Base-by-base conservation (phyloP, 2,329 filamentous ascomycete species). In the Phyllosticta capitalensis region DNA sequence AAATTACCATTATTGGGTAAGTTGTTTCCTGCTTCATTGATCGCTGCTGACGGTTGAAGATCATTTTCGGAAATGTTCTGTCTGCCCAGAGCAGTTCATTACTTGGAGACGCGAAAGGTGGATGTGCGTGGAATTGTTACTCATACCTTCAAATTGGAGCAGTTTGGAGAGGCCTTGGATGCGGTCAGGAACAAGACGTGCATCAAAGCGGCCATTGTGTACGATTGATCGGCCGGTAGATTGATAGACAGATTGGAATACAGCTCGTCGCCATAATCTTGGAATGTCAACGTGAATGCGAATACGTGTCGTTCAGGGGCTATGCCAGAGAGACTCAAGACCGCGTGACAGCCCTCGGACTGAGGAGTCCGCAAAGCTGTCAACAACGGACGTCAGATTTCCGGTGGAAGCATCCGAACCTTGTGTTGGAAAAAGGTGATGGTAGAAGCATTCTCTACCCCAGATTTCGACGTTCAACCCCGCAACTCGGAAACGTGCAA, bases 141-240 rank as follows among this genome's bases (percentile, higher is more conserved):
- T 75, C 88, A 88, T 77, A 82, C 79, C 5, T 90, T 85, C 76
- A 85, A 80, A 74, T 76, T 89, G n/a, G 86, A 90, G 68, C 80
- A 89, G 69, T 89, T 85, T 80, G 83, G 77, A 52, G 83, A 88
- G 69, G 87, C 85, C 62, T 75, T 90, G 64, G 83, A 88, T 71
- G 80, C 82, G 60, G 88, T 90, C 78, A 83, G 79, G 67, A 85
- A 87, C 74, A 88, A 89, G 78, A 82, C 76, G 57, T 86, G 85
- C 61, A 88, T 90, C 69, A 90, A 90, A 78, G 86, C 86, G 56
- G 85, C 84, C 17, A 88, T 90, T 70, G 81, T 84, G 53, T 89
- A 88, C 66, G 85, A 88, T 62, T 56, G n/a, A 52, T 19, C 57
- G 57, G 45, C 22, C 4, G 49, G 9, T 26, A 52, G 9, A 52